Conservation (phyloP, 2,329 filamentous ascomycete genomes). For the Aspergillus costaricaensis region DNA sequence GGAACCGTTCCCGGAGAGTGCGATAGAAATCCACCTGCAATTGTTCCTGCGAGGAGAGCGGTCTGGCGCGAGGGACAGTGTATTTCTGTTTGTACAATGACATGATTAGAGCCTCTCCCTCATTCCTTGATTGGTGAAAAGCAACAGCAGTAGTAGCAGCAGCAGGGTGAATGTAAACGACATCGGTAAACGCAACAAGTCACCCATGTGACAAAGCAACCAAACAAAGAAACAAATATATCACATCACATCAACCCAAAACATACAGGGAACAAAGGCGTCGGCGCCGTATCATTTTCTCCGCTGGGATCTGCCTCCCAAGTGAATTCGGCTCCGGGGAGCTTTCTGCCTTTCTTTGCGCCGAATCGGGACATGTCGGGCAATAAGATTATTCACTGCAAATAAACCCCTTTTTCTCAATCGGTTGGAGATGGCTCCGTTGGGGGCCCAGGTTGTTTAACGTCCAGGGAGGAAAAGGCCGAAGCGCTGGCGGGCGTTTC, state of each 20-base stretch:
- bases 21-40: slow-evolving; percentile 54
- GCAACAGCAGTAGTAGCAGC: neutral
- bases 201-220: neutral
- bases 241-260: neutral
- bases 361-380: slow-evolving; percentile 43
- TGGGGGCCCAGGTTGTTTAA: neutral
- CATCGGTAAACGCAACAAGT: too few species aligned
- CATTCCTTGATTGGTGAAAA: too few species aligned
- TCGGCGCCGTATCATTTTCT: slow-evolving; percentile 47
- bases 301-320: slow-evolving; percentile 45
- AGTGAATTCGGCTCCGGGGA: slow-evolving; percentile 45
- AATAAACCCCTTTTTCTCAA: too few species aligned
- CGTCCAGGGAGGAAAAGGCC: neutral
- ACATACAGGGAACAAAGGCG: slow-evolving; percentile 51
- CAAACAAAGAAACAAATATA: neutral
- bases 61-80: slow-evolving; percentile 35
- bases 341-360: slow-evolving; percentile 40
- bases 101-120: neutral
- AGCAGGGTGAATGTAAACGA: too few species aligned
- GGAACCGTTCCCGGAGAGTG: slow-evolving; percentile 55
- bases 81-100: slow-evolving; percentile 38
- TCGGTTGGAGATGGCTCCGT: too few species aligned
- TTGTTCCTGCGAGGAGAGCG: slow-evolving; percentile 46
- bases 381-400: neutral
- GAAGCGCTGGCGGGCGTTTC: neutral